A percentile compares a stretch with the other conserved stretches of the same genome.
Evolutionary conservation across 169 alveolate species (phyloP).

Genomic region (Plasmodium ovale): DNA sequence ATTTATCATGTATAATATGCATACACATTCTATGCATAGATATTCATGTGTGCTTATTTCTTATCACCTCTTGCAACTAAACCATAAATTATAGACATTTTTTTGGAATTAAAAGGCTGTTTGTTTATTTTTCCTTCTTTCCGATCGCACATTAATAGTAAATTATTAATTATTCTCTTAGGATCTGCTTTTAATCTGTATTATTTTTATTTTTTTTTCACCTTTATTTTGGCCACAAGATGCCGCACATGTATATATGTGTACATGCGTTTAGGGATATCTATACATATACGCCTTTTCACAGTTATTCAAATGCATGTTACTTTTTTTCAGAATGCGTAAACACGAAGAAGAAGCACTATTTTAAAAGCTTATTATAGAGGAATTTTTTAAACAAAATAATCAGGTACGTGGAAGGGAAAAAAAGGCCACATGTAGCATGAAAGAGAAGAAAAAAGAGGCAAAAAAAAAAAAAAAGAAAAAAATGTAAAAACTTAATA

Average conservation of each 20-base stretch:
- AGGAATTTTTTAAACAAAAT: background rate
- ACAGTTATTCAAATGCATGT: background rate
- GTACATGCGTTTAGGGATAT: no score
- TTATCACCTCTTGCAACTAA: conserved; percentile 76
- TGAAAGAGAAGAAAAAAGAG: background rate
- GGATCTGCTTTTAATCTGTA: no score
- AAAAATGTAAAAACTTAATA: no score
- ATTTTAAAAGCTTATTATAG: background rate
- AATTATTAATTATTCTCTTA: background rate
- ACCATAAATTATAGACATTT: conserved; percentile 76
- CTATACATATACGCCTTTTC: background rate
- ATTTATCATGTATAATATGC: background rate
- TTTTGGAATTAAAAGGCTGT: background rate
- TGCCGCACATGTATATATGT: background rate
- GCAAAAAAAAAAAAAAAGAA: no score
- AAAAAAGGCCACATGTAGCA: background rate
- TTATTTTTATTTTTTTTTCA: no score
- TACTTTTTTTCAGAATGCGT: no score
- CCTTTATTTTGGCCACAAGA: no score
- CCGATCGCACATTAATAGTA: background rate
- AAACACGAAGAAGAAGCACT: background rate
- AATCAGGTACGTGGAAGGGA: background rate
- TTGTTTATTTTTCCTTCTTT: conserved; percentile 5
- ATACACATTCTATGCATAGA: background rate
- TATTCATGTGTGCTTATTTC: conserved; percentile 11